A percentile compares a stretch with the other conserved stretches of the same genome.
These are phyloP conservation scores for Kwoniella pini DNA, from an alignment of 768 basidiomycete genomes.

Conservation along the genomic window DNA sequence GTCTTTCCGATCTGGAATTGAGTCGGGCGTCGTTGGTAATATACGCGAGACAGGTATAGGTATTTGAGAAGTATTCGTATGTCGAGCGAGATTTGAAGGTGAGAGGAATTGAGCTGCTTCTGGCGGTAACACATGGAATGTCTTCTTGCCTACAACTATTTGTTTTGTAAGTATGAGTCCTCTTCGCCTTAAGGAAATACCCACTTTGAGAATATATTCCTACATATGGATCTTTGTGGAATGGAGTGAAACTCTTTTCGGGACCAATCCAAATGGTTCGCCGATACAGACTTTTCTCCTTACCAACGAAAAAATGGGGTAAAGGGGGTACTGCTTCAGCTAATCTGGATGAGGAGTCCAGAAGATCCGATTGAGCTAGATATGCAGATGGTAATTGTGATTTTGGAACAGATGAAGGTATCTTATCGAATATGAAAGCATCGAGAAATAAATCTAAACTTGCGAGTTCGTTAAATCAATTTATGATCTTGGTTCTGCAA, in stretches of 20 bases:
- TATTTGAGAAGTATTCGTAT: slow-evolving; percentile 48
- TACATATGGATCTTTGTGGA: slow-evolving; percentile 51
- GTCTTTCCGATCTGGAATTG: background rate
- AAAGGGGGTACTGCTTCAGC: slow-evolving; percentile 31
- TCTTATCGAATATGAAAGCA: slow-evolving; percentile 45
- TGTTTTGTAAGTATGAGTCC: too few species aligned
- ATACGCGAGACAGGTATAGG: slow-evolving; percentile 35
- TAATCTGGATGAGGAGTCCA: slow-evolving; percentile 25
- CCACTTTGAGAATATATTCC: slow-evolving; percentile 48
- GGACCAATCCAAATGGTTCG: slow-evolving; percentile 52
- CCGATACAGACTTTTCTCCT: slow-evolving; percentile 36
- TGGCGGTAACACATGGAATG: slow-evolving; percentile 45
- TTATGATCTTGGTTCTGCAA: background rate
- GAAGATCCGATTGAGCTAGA: slow-evolving; percentile 49
- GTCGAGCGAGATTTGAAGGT: slow-evolving; percentile 25
- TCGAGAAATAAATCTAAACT: slow-evolving; percentile 47
- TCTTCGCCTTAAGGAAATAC: too few species aligned
- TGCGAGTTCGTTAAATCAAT: background rate
- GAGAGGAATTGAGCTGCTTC: slow-evolving; percentile 31
- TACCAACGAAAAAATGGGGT: slow-evolving; percentile 33
- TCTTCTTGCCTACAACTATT: slow-evolving; percentile 46
- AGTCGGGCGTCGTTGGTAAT: background rate
- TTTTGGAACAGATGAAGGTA: slow-evolving; percentile 28
- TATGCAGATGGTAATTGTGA: slow-evolving; percentile 37
- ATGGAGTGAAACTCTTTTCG: slow-evolving; percentile 42